Conservation (phyloP, 345 rosid genomes). For the Ceriops decandra region DNA sequence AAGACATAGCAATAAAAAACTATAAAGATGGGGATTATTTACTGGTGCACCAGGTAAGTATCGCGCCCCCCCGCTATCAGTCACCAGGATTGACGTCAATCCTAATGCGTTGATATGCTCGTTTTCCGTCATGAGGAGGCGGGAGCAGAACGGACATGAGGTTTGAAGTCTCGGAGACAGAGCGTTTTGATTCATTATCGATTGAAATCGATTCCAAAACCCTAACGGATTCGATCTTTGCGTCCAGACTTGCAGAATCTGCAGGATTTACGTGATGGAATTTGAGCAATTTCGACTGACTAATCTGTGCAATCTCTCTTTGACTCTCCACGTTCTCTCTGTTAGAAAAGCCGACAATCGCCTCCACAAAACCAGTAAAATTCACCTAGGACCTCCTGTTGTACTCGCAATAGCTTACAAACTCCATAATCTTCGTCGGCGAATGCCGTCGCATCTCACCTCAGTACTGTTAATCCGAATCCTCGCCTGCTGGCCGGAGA, state of each 20-base stretch:
- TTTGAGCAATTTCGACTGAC: background rate
- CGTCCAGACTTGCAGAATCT: constrained; percentile 1
- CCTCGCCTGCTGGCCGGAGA: constrained; percentile 10
- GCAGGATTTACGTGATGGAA: background rate
- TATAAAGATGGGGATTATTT: constrained; percentile 4
- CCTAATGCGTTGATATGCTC: background rate
- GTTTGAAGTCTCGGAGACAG: constrained; percentile 7
- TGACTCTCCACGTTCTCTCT: background rate
- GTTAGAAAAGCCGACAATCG: constrained; percentile 7
- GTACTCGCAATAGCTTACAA: constrained; percentile 2
- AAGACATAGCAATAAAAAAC: too few species aligned
- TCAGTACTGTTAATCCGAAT: constrained; percentile 13
- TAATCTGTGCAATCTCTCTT: constrained; percentile 14
- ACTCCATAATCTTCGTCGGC: constrained; percentile 8
- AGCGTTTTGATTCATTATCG: constrained; percentile 8
- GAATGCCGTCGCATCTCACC: background rate
- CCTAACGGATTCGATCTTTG: constrained; percentile 8
- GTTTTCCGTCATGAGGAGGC: constrained; percentile 1
- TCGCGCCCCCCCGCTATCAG: too few species aligned
- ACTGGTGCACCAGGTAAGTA: constrained; percentile 34
- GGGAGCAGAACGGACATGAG: background rate
- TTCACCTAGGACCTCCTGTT: constrained; percentile 7
- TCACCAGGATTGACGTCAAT: too few species aligned
- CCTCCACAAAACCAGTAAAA: constrained; percentile 15
- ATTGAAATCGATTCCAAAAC: constrained; percentile 17